Base-by-base conservation (phyloP, 352 stramenopile genomes). In the Phytophthora cactorum region DNA sequence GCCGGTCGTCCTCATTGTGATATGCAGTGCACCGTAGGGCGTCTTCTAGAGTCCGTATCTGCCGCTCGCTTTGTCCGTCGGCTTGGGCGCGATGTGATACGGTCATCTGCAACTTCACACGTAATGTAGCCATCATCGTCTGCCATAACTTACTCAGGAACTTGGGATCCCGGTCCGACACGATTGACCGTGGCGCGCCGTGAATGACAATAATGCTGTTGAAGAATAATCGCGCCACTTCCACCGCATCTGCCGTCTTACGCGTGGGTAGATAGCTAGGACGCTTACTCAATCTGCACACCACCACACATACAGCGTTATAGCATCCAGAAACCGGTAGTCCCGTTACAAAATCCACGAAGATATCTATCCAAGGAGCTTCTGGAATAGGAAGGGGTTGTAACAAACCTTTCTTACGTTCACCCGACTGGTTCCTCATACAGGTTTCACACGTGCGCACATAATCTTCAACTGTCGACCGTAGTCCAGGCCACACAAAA, bases 361-460 rank as follows among this genome's bases (percentile, higher is more conserved):
- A n/a, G n/a, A n/a, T n/a, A n/a, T n/a, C n/a, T n/a, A n/a, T n/a
- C n/a, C n/a, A n/a, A n/a, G n/a, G n/a, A n/a, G n/a, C n/a, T n/a
- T n/a, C n/a, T n/a, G n/a, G n/a, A n/a, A n/a, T n/a, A n/a, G n/a
- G n/a, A n/a, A n/a, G n/a, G n/a, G n/a, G n/a, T n/a, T n/a, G n/a
- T n/a, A n/a, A n/a, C n/a, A n/a, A n/a, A n/a, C n/a, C n/a, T n/a
- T n/a, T n/a, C n/a, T n/a, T n/a, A n/a, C n/a, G n/a, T n/a, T n/a
- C n/a, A n/a, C n/a, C n/a, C n/a, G n/a, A n/a, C n/a, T n/a, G n/a
- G 7, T 47, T 47, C 4, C 15, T 17, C 41, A 56, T 43, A 34
- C 56, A 51, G 4, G 46, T 63, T 12, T 63, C 46, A 14, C 45
- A 51, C 15, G 34, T 63, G 17, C 25, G 34, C n/a, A 56, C 38